Evolutionary conservation across 306 rosid genomes (phyloP).

Genomic region (Psophocarpus tetragonolobus): DNA sequence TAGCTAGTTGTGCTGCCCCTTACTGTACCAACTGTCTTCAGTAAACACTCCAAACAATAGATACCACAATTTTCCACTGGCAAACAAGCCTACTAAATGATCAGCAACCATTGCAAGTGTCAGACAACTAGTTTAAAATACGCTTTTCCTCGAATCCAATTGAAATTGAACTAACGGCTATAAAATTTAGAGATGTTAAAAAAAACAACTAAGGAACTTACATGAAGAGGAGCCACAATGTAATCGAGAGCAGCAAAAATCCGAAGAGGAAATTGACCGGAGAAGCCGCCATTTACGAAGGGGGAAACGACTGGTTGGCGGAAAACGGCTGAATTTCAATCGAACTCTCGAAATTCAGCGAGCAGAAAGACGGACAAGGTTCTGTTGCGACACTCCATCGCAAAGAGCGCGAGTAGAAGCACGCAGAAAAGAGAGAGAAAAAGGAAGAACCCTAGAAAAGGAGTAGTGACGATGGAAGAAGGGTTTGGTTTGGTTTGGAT

Average conservation of each 20-base stretch:
- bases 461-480: not conserved
- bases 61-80: not conserved
- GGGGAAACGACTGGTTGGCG: not conserved
- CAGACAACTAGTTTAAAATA: not conserved
- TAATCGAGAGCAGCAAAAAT: slow-evolving; percentile 70
- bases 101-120: slow-evolving; percentile 1
- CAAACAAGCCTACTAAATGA: slow-evolving; percentile 2
- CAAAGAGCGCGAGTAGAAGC: not conserved
- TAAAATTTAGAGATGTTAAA: not conserved
- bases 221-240: slow-evolving; percentile 85
- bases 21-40: slow-evolving; percentile 14
- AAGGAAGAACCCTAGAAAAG: slow-evolving; percentile 51
- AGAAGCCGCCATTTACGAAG: slow-evolving; percentile 73
- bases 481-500: too few relatives aligned
- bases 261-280: slow-evolving; percentile 85
- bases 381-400: slow-evolving; percentile 45
- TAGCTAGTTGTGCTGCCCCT: not conserved
- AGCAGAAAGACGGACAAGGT: slow-evolving; percentile 37
- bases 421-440: not conserved
- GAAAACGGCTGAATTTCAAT: slow-evolving; percentile 37
- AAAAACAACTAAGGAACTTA: slow-evolving; percentile 36
- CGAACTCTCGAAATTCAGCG: slow-evolving; percentile 45
- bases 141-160: not conserved
- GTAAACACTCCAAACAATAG: slow-evolving; percentile 25
- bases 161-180: not conserved